Percentiles rank a stretch among this genome's conserved stretches.
Evolutionary conservation across 345 rosid genomes (phyloP).

Genomic region (Brassica cretica): DNA sequence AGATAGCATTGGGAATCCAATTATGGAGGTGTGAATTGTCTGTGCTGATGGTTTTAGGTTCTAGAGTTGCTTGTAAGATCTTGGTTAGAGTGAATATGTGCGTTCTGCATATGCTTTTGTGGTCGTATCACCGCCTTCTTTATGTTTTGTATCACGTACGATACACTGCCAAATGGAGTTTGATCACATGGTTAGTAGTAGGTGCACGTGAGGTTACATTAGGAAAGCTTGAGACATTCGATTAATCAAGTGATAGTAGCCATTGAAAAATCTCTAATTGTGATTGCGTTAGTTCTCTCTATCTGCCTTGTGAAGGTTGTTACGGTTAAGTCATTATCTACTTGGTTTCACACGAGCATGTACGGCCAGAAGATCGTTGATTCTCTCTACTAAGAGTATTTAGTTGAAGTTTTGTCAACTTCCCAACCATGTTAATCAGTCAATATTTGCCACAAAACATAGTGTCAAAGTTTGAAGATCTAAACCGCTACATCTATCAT

Average conservation of each 20-base stretch:
- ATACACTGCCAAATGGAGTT: no score
- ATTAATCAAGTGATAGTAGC: background rate
- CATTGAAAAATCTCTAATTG: background rate
- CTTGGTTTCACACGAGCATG: background rate
- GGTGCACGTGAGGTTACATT: no score
- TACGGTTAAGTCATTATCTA: background rate
- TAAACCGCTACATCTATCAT: background rate
- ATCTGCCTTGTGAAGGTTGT: background rate
- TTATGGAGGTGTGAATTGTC: no score
- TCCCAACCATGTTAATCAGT: background rate
- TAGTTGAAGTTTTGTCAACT: background rate
- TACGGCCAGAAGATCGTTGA: background rate
- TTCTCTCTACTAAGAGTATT: background rate
- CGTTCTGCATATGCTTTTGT: no score
- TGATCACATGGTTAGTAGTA: no score
- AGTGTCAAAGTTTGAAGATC: background rate
- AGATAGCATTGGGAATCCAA: no score
- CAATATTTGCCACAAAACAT: background rate
- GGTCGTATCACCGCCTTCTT: no score
- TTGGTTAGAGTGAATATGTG: no score
- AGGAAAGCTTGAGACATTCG: no score
- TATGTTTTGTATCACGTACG: no score
- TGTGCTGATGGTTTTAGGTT: no score
- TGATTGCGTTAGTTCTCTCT: background rate
- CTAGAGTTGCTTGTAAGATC: no score